These are phyloP conservation scores for Coriolopsis trogii DNA, from an alignment of 1,284 basidiomycete species.

Conservation along the genomic window DNA sequence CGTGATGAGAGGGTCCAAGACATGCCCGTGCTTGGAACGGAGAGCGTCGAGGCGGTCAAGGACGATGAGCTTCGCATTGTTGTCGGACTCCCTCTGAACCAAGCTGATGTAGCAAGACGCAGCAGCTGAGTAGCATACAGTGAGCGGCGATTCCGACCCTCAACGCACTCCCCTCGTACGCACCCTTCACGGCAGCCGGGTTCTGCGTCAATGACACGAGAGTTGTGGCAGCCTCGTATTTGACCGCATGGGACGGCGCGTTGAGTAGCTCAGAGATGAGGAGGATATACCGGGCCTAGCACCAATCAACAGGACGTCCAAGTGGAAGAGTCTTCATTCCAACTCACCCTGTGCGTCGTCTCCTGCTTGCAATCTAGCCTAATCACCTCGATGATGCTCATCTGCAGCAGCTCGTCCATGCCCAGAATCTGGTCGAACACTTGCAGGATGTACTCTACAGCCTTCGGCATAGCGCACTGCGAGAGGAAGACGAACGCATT, in stretches of 20 bases:
- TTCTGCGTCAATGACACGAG: constrained; percentile 96
- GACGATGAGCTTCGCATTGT: constrained; percentile 99
- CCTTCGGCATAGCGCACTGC: constrained; percentile 87
- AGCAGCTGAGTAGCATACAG: constrained; percentile 61
- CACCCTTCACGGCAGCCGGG: constrained; percentile 94
- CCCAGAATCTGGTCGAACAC: constrained; percentile 85
- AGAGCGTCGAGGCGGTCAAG: constrained; percentile 90
- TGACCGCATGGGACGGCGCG: constrained; percentile 91
- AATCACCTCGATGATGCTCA: constrained; percentile 95
- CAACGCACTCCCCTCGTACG: constrained; percentile 1
- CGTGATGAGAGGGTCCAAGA: constrained; percentile 93
- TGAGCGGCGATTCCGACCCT: not conserved
- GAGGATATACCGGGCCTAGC: constrained; percentile 87
- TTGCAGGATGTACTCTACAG: constrained; percentile 89
- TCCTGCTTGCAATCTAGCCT: constrained; percentile 89
- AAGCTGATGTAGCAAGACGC: constrained; percentile 90
- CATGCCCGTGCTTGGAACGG: constrained; percentile 87
- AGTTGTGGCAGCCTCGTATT: constrained; percentile 97
- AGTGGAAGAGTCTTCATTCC: not conserved
- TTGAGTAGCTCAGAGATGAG: constrained; percentile 95
- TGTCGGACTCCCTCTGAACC: constrained; percentile 95
- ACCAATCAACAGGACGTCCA: not conserved
- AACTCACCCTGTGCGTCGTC: constrained; percentile 73
- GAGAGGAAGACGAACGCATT: constrained; percentile 97
- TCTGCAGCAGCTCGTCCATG: constrained; percentile 95